Evolutionary conservation across 2,329 filamentous ascomycete genomes (phyloP), one percentile per base, ranked within the genome.

Genomic region (Fusarium virguliforme): DNA sequence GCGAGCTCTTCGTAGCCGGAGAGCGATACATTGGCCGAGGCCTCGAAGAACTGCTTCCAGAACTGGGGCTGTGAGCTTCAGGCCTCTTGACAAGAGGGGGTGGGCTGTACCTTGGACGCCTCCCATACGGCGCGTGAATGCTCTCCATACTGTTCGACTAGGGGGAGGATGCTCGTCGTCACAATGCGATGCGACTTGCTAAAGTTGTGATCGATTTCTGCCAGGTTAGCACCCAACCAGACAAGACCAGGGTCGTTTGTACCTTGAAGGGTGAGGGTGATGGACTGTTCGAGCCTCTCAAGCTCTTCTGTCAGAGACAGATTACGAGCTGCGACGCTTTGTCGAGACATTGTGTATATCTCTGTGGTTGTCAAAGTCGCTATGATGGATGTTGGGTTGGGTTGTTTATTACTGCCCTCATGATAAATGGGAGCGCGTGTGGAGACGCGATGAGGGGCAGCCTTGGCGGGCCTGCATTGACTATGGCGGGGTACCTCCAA

Each of bases 21-120:
- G 10, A 99, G 88, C 10, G 95, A 97, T 28, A 99, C 95, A 77
- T 99, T 98, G 79, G 96, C 96, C 53, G 95, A 97, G 37, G 96
- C 94, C 83, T 99, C 96, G 82, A 99, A 99, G 85, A 99, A 99
- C 85, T 98, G 95, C 83, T 99, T 99, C 96, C 96, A 99, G 83
- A 99, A 99, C 93, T 97, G 77, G 12, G 30, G 8, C 30, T 56
- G 35, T 68, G 12, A 66, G 64, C 28, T 41, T 26, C 32, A 22
- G 9, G 24, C 12, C 12, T 41, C 4, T 28, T 13, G 9, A 9
- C 24, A 1, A 3, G 9, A 0, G 13, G 13, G 7, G 26, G 22
- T 7, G 1, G 1, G 7, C 8, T 10, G 2, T 60, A 95, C 94
- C 89, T 97, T 97, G 60, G 95, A 97, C 24, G 95, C 94, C 75